phyloP scores from a whole-genome alignment of 2,329 filamentous ascomycete genomes.

The Fusarium sp. region DNA sequence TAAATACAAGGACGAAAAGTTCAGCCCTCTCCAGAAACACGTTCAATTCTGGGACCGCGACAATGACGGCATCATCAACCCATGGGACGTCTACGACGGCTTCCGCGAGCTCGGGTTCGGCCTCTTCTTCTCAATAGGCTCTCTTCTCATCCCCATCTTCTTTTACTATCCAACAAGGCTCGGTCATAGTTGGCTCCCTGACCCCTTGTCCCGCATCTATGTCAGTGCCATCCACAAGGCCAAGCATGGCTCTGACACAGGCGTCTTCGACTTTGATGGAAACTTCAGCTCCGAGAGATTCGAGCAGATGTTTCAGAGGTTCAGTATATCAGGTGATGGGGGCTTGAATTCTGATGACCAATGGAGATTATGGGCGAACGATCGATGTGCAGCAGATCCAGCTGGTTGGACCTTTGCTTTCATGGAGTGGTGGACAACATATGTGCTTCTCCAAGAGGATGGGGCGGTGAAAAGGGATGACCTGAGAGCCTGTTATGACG shows the following conservation, averaged over 20 bases:
- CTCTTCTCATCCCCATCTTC: constrained; percentile 54
- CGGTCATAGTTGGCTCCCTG: constrained; percentile 50
- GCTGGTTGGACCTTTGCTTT: constrained; percentile 36
- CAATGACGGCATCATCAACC: constrained; percentile 52
- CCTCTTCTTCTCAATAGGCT: constrained; percentile 53
- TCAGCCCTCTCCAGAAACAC: constrained; percentile 51
- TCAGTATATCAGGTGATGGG: constrained; percentile 51
- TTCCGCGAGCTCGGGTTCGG: constrained; percentile 55
- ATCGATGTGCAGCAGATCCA: constrained; percentile 46
- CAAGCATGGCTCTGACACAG: constrained; percentile 59
- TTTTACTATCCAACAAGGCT: constrained; percentile 57
- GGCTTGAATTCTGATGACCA: constrained; percentile 51
- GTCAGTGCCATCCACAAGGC: constrained; percentile 54
- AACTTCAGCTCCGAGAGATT: constrained; percentile 60
- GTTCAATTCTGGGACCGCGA: constrained; percentile 55
- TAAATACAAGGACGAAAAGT: not conserved
- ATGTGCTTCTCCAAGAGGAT: constrained; percentile 64
- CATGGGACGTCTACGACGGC: constrained; percentile 52
- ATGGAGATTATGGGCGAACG: constrained; percentile 49
- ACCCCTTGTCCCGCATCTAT: constrained; percentile 52
- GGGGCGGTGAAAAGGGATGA: constrained; percentile 67
- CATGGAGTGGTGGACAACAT: constrained; percentile 52
- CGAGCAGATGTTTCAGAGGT: constrained; percentile 61
- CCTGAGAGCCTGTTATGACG: constrained; percentile 40
- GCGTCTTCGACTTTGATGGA: constrained; percentile 59